Evolutionary conservation across 306 rosid genomes (phyloP).

Genomic region (Prunus kanzakura): DNA sequence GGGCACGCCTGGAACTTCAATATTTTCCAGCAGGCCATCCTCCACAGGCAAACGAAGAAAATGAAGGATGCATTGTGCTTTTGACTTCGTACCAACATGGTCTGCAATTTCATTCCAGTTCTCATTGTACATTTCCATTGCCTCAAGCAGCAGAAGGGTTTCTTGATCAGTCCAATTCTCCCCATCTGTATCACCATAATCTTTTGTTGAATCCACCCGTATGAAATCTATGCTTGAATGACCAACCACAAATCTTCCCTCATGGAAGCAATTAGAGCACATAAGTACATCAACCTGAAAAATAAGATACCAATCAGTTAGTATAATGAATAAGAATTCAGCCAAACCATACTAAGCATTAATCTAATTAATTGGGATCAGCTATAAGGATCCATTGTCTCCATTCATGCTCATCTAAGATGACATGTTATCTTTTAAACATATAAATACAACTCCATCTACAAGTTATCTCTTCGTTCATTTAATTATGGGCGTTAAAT

Average conservation of each 20-base stretch:
- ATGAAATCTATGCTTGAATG: slow-evolving; percentile 87
- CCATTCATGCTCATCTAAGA: background rate
- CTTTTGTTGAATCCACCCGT: slow-evolving; percentile 61
- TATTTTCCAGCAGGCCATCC: slow-evolving; percentile 85
- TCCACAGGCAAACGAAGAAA: slow-evolving; percentile 94
- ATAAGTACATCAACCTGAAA: slow-evolving; percentile 79
- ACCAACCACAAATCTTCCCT: slow-evolving; percentile 79
- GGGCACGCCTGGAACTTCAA: slow-evolving; percentile 68
- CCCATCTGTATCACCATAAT: slow-evolving; percentile 77
- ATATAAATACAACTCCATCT: too few relatives aligned
- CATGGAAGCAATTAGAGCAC: slow-evolving; percentile 86
- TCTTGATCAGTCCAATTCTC: slow-evolving; percentile 98
- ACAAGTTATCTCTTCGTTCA: background rate
- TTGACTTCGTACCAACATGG: slow-evolving; percentile 90
- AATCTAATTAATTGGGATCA: background rate
- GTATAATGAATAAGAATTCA: slow-evolving; percentile 7
- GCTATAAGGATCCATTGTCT: background rate
- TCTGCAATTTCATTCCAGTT: slow-evolving; percentile 97
- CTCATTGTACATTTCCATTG: slow-evolving; percentile 84
- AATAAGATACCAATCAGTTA: slow-evolving; percentile 29
- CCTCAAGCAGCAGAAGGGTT: slow-evolving; percentile 87
- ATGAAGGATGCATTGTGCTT: slow-evolving; percentile 97
- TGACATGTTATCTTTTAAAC: background rate
- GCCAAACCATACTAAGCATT: background rate
- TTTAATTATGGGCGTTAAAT: background rate